Conservation (phyloP, 2,329 filamentous ascomycete genomes). For the Ceratocystis huliohia region DNA sequence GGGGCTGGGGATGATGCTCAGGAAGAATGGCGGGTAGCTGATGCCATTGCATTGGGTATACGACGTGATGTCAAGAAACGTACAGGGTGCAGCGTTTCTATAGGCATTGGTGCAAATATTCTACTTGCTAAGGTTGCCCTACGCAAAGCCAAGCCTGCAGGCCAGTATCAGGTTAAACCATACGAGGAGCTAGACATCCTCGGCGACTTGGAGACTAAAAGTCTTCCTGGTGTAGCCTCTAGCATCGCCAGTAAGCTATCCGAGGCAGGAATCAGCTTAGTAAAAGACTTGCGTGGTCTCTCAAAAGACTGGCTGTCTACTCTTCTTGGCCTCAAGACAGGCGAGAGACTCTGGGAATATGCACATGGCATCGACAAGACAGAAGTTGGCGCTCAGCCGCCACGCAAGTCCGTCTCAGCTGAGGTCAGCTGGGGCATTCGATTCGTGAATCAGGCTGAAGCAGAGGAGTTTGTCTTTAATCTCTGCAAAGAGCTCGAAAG, state of each 20-base stretch:
- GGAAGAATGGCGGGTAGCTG: slow-evolving; percentile 67
- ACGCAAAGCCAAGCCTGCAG: slow-evolving; percentile 84
- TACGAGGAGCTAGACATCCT: slow-evolving; percentile 68
- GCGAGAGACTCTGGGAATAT: slow-evolving; percentile 82
- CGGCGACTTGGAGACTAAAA: slow-evolving; percentile 61
- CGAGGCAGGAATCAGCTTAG: slow-evolving; percentile 67
- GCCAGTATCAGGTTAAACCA: slow-evolving; percentile 77
- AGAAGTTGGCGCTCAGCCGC: slow-evolving; percentile 73
- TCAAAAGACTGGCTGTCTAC: slow-evolving; percentile 63
- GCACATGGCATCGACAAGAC: slow-evolving; percentile 72
- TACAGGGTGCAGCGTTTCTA: slow-evolving; percentile 78
- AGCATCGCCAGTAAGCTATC: slow-evolving; percentile 81
- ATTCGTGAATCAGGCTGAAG: slow-evolving; percentile 83
- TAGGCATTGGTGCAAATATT: slow-evolving; percentile 86
- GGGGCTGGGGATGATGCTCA: slow-evolving; percentile 30
- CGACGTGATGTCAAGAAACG: slow-evolving; percentile 56
- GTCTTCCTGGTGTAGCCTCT: slow-evolving; percentile 82
- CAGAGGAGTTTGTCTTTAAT: slow-evolving; percentile 79
- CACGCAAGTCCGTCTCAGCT: slow-evolving; percentile 88
- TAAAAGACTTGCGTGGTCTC: slow-evolving; percentile 68
- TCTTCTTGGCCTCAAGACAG: slow-evolving; percentile 78
- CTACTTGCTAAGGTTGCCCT: slow-evolving; percentile 82
- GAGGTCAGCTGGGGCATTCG: slow-evolving; percentile 98
- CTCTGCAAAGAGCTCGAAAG: slow-evolving; percentile 75
- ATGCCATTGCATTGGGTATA: slow-evolving; percentile 50